phyloP scores from a whole-genome alignment of 306 rosid species.

The Morella rubra region DNA sequence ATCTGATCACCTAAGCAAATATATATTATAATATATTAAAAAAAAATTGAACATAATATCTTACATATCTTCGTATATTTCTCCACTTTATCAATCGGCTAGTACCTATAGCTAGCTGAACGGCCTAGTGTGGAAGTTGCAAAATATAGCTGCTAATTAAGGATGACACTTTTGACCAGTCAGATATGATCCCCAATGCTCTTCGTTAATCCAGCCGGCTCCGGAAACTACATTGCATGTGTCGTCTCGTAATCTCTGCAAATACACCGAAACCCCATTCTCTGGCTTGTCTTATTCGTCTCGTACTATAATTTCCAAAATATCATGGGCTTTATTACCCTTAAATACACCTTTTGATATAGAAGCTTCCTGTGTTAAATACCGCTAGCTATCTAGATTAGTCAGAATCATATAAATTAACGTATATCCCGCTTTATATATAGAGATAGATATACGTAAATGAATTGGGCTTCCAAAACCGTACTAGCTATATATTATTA shows the following conservation, averaged over 20 bases:
- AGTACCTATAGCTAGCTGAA: neutral
- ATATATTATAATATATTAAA: too few relatives aligned
- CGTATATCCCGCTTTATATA: neutral
- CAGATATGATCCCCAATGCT: constrained; percentile 13
- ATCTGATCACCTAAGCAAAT: too few relatives aligned
- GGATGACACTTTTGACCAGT: constrained; percentile 28
- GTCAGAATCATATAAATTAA: neutral
- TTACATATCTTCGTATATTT: too few relatives aligned
- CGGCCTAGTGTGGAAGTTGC: neutral
- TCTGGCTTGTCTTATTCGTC: too few relatives aligned
- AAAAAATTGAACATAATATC: too few relatives aligned
- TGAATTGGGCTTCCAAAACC: neutral
- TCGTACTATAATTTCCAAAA: too few relatives aligned
- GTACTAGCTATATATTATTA: neutral
- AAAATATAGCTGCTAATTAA: neutral
- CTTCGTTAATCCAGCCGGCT: neutral
- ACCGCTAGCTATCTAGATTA: neutral
- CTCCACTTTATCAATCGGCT: too few relatives aligned
- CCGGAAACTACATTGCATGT: constrained; percentile 28
- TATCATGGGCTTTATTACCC: too few relatives aligned
- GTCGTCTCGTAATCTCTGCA: constrained; percentile 30
- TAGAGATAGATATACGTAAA: neutral
- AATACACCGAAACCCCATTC: constrained; percentile 16
- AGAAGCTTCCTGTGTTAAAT: neutral
- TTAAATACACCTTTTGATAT: neutral